Evolutionary conservation across 805 yeast species (phyloP).

Genomic region (Dipodascus geniculatus): DNA sequence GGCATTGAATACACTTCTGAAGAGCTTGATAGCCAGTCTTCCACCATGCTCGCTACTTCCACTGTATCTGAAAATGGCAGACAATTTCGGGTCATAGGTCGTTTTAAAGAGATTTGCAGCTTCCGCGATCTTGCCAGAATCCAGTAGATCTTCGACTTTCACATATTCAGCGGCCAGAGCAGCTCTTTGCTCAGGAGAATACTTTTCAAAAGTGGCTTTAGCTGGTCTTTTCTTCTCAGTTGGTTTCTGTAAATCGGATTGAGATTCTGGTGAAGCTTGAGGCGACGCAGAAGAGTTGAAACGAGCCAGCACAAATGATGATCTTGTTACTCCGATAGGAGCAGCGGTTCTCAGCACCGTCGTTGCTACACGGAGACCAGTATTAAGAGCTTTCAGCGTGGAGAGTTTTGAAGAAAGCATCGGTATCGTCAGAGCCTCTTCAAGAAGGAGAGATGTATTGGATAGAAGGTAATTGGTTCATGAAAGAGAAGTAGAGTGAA

Average conservation of each 20-base stretch:
- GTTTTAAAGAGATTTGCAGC: conserved; percentile 3
- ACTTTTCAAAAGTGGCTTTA: not conserved
- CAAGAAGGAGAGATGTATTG: no score
- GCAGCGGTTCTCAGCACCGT: not conserved
- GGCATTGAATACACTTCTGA: not conserved
- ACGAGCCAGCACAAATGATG: not conserved
- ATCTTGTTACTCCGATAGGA: no score
- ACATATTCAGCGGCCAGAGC: not conserved
- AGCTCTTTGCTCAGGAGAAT: not conserved
- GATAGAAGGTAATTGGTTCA: not conserved
- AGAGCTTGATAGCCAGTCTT: not conserved
- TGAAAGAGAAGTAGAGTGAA: not conserved
- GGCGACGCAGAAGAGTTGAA: not conserved
- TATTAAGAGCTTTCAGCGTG: not conserved
- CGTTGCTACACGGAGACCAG: not conserved
- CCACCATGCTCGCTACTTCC: not conserved
- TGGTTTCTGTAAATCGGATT: no score
- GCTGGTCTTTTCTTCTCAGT: not conserved
- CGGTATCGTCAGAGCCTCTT: not conserved
- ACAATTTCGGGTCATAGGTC: not conserved
- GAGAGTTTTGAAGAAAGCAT: not conserved
- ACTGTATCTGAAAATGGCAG: not conserved
- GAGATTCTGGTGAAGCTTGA: no score
- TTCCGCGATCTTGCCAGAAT: not conserved
- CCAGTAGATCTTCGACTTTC: not conserved